Percentiles rank a stretch among this genome's conserved stretches.
phyloP scores from a whole-genome alignment of 345 rosid species.

The Aquilaria sinensis region DNA sequence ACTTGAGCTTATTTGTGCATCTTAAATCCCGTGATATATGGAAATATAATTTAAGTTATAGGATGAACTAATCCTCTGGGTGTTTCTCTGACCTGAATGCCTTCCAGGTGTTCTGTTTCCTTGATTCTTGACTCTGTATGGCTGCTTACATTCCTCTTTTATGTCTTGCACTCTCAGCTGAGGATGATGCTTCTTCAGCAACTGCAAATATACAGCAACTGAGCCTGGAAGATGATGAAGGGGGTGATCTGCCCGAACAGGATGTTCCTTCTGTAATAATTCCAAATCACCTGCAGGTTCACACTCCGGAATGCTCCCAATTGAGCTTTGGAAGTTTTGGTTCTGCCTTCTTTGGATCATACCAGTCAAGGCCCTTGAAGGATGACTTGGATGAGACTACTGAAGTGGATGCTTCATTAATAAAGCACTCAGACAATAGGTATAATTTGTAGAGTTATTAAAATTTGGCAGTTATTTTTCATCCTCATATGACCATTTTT shows the following conservation, averaged over 20 bases:
- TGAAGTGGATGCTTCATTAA: conserved; percentile 46
- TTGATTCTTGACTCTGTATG: conserved; percentile 2
- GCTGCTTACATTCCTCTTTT: conserved; percentile 8
- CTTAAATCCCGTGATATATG: neutral
- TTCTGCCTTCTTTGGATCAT: conserved; percentile 40
- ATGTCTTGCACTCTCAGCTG: conserved; percentile 38
- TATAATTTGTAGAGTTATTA: conserved; percentile 12
- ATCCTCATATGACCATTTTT: neutral
- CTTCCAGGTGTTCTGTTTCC: neutral
- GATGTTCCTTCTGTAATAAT: conserved; percentile 76
- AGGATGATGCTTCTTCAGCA: conserved; percentile 46
- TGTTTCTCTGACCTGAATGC: too few relatives aligned
- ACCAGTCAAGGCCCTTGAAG: conserved; percentile 47
- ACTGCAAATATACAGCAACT: conserved; percentile 52
- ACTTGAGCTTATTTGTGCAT: neutral
- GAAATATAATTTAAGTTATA: neutral
- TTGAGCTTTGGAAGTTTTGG: conserved; percentile 98
- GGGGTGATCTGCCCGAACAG: conserved; percentile 44
- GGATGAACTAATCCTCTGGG: too few relatives aligned
- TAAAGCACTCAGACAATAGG: conserved; percentile 64
- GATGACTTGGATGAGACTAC: conserved; percentile 53
- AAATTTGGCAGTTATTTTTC: neutral
- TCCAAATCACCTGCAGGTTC: conserved; percentile 89
- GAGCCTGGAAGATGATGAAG: conserved; percentile 50
- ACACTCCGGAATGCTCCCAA: conserved; percentile 75